These are phyloP conservation scores for Pichia californica DNA, from an alignment of 805 yeast genomes.

Conservation along the genomic window DNA sequence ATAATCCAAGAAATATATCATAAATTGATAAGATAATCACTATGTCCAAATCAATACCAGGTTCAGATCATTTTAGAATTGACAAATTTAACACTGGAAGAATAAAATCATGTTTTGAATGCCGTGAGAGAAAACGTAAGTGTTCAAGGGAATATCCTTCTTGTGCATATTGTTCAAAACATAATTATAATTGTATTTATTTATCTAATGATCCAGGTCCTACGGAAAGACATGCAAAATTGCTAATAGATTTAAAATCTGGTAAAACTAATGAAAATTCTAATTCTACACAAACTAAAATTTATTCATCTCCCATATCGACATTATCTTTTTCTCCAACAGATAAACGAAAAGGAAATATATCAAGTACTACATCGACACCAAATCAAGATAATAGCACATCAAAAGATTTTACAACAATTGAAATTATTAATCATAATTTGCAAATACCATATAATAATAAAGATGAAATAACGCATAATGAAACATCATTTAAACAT, in stretches of 20 bases:
- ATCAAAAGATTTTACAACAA: no score
- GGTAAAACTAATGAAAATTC: background rate
- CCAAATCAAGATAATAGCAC: no score
- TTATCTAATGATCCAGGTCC: constrained; percentile 17
- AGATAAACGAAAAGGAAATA: no score
- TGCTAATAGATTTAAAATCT: constrained; percentile 3
- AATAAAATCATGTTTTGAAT: constrained; percentile 38
- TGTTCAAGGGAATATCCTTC: constrained; percentile 55
- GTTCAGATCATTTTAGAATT: constrained; percentile 13
- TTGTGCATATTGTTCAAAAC: constrained; percentile 46
- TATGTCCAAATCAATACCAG: constrained; percentile 10
- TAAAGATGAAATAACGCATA: background rate
- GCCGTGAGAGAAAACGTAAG: constrained; percentile 56
- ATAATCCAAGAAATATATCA: no score
- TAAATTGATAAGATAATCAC: no score
- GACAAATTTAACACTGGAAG: constrained; percentile 5
- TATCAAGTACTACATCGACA: no score
- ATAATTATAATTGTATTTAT: constrained; percentile 43
- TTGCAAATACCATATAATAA: no score
- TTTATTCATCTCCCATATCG: no score
- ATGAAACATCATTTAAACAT: background rate
- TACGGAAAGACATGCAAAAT: constrained; percentile 14
- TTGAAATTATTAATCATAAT: no score
- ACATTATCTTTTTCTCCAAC: no score
- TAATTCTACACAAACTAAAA: no score